Percentiles rank a stretch among this genome's conserved stretches.
These are phyloP conservation scores for Cyberlindnera bimundalis DNA, from an alignment of 805 yeast species.

Conservation along the genomic window DNA sequence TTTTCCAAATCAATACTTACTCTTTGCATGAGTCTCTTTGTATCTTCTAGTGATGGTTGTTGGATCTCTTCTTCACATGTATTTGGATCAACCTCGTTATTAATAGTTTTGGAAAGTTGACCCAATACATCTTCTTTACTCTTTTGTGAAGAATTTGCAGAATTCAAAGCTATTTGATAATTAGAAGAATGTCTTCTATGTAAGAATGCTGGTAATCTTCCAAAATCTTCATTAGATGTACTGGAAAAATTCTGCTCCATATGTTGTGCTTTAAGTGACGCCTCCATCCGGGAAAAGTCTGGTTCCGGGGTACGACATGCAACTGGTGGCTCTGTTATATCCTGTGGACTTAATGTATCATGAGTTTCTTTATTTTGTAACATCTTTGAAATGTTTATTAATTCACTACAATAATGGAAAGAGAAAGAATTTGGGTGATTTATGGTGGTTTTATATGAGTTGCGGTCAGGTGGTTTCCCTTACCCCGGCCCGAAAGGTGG, in stretches of 20 bases:
- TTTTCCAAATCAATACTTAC: slow-evolving; percentile 7
- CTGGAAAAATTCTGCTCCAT: slow-evolving; percentile 2
- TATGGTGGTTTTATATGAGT: no score
- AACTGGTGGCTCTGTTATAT: slow-evolving; percentile 7
- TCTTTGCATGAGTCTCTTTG: slow-evolving; percentile 9
- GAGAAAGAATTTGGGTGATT: no score
- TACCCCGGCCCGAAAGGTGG: no score
- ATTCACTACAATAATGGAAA: no score
- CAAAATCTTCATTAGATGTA: background rate
- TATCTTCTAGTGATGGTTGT: slow-evolving; percentile 6
- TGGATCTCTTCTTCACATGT: background rate
- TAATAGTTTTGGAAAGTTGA: no score
- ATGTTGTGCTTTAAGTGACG: slow-evolving; percentile 1
- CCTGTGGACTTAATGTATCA: background rate
- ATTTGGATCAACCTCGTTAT: no score
- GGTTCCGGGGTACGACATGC: slow-evolving; percentile 14
- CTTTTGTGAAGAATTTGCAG: background rate
- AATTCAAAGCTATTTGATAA: slow-evolving; percentile 9
- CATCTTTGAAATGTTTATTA: no score
- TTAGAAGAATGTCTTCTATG: slow-evolving; percentile 10
- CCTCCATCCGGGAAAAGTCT: slow-evolving; percentile 2
- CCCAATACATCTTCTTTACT: background rate
- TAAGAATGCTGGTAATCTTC: slow-evolving; percentile 3
- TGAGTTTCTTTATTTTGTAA: no score
- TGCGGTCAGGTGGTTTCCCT: no score